Percentiles rank a stretch among this genome's conserved stretches.
Conservation (phyloP, 2,329 filamentous ascomycete species). For the Drechslerella coelobrocha region DNA sequence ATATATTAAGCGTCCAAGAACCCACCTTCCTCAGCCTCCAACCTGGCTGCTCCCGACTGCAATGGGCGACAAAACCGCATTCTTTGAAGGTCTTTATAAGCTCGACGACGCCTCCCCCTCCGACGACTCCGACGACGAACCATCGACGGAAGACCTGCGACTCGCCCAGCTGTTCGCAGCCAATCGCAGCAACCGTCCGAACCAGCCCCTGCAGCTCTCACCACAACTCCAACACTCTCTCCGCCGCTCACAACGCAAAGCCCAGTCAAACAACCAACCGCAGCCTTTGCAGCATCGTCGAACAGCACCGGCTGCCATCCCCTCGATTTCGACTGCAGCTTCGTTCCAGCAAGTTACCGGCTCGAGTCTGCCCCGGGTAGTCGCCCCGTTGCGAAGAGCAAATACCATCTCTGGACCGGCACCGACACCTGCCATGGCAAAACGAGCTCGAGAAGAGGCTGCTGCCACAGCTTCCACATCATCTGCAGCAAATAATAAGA, state of each 20-base stretch:
- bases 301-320: slow-evolving; percentile 6
- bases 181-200: slow-evolving; percentile 47
- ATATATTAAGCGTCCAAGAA: too few relatives aligned
- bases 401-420: slow-evolving; percentile 15
- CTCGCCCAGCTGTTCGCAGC: slow-evolving; percentile 40
- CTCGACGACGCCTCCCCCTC: slow-evolving; percentile 19
- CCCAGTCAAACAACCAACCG: not conserved
- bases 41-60: not conserved
- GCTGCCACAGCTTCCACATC: not conserved
- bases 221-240: not conserved
- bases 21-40: not conserved
- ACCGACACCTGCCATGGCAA: slow-evolving; percentile 5
- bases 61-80: slow-evolving; percentile 29
- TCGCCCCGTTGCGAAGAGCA: not conserved
- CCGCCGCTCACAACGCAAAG: slow-evolving; percentile 25
- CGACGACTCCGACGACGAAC: slow-evolving; percentile 35
- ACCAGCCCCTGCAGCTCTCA: slow-evolving; percentile 1
- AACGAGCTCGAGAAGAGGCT: slow-evolving; percentile 19
- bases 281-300: slow-evolving; percentile 17
- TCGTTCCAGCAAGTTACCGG: too few relatives aligned
- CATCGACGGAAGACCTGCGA: slow-evolving; percentile 22
- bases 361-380: not conserved
- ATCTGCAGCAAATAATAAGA: slow-evolving; percentile 2
- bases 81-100: too few relatives aligned
- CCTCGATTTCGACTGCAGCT: not conserved